Evolutionary conservation across 306 rosid genomes (phyloP), one percentile per base, ranked within the genome.

Genomic region (Gillenia trifoliata): DNA sequence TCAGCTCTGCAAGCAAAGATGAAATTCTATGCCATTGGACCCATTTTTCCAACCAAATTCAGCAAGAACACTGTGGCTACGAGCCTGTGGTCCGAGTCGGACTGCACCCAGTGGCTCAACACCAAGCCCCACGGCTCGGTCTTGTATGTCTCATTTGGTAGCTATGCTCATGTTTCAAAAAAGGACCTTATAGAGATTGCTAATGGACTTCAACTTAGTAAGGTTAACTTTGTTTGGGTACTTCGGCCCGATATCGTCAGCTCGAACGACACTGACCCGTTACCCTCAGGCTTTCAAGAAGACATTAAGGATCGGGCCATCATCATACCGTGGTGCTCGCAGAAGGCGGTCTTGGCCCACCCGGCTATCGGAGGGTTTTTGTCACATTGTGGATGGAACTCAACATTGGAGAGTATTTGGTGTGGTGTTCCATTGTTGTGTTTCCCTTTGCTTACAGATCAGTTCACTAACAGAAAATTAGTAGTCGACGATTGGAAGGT

Each of bases 341-440:
- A 89, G 43, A 82, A 56, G 0, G 72, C 67, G 15, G 88, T 87
- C 45, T 69, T 85, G 84, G 49, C 83, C 0, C 90, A 87, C 73
- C 86, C 89, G 0, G 86, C 89, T 0, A 55, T 86, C 26, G 83
- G 90, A 74, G 89, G 92, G 29, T 87, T 89, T 69, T 75, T 85
- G 40, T 78, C 89, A 8, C 89, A 87, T 38, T 89, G 92, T 19
- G 94, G 91, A 2, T 87, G 92, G 95, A 89, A 89, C 38, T 87
- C 92, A 0, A 82, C 86, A 33, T 30, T 89, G 36, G 92, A 87
- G 59, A 81, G 87, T 15, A 59, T 87, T 30, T 85, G 95, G 90
- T 80, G 83, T 6, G 41, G 66, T 31, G 79, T 84, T 12, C 89
- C 95, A 3, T 25, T 87, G 6, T 22, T 89, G 50, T 89, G 95